A percentile compares a stretch with the other conserved stretches of the same genome.
These are phyloP conservation scores for Dentiscutata heterogama DNA, from an alignment of 371 early-diverging fungal species.

Conservation along the genomic window DNA sequence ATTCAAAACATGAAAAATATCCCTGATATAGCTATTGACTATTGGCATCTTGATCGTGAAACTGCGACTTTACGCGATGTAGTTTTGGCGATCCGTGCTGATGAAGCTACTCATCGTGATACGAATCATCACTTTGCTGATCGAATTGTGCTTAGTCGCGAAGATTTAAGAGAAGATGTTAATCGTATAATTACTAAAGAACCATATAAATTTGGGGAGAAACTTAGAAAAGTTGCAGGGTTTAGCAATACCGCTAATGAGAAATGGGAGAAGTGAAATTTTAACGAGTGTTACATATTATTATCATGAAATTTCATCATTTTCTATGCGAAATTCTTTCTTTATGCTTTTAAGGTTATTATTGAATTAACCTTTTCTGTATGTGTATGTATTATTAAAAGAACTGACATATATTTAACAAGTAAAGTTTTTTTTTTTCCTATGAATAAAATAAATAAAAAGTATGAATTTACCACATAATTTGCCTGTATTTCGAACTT, in stretches of 20 bases:
- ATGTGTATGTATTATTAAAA: too few species aligned
- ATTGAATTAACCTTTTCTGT: too few species aligned
- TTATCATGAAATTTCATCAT: too few species aligned
- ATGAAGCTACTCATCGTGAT: slow-evolving; percentile 96
- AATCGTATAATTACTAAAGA: background rate
- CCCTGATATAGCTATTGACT: slow-evolving; percentile 86
- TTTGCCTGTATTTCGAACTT: too few species aligned
- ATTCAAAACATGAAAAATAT: slow-evolving; percentile 74
- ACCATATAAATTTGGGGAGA: background rate
- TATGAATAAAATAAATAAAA: too few species aligned
- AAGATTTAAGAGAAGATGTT: slow-evolving; percentile 40
- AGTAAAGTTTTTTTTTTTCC: too few species aligned
- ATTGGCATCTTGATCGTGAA: slow-evolving; percentile 87
- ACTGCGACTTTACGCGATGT: slow-evolving; percentile 90
- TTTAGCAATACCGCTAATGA: slow-evolving; percentile 23
- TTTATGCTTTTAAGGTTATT: too few species aligned
- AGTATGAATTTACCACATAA: too few species aligned
- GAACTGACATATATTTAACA: too few species aligned
- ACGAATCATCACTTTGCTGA: slow-evolving; percentile 94
- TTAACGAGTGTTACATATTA: too few species aligned
- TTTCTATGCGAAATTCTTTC: too few species aligned
- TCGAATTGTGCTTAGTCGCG: slow-evolving; percentile 51
- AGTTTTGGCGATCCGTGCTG: slow-evolving; percentile 95
- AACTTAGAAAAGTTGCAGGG: slow-evolving; percentile 21
- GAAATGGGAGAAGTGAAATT: slow-evolving; percentile 16